Evolutionary conservation across 2,329 filamentous ascomycete species (phyloP).

Genomic region (Achaetomium macrosporum): DNA sequence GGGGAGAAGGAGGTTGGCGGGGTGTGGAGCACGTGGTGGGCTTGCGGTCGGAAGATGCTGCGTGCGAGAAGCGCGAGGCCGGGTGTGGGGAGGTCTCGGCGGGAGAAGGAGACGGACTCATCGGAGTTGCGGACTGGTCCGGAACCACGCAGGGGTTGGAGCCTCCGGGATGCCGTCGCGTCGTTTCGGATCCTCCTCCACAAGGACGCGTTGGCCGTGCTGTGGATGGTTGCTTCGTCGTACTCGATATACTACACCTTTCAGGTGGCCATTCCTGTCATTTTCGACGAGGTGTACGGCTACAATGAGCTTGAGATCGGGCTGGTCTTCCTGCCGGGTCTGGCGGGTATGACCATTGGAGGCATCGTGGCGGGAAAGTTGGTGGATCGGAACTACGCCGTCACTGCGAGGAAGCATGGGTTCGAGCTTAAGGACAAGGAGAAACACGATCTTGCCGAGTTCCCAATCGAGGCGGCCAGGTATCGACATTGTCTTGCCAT

Average conservation of each 20-base stretch:
- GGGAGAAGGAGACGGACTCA: background rate
- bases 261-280: conserved; percentile 45
- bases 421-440: conserved; percentile 27
- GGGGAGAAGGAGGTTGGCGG: conserved; percentile 33
- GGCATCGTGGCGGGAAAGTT: conserved; percentile 45
- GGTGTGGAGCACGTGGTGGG: conserved; percentile 3
- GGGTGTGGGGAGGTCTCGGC: too few species aligned
- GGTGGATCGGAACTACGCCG: conserved; percentile 59
- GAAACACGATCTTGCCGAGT: conserved; percentile 35
- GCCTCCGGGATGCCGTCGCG: conserved; percentile 45
- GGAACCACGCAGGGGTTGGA: conserved; percentile 27
- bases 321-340: conserved; percentile 9
- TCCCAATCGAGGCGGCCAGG: conserved; percentile 45
- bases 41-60: background rate
- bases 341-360: conserved; percentile 14
- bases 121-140: background rate
- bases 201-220: conserved; percentile 46
- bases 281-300: conserved; percentile 41
- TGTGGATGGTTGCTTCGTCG: conserved; percentile 33
- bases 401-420: conserved; percentile 50
- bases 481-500: conserved; percentile 46
- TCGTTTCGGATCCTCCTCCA: conserved; percentile 46
- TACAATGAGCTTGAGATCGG: conserved; percentile 33
- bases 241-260: conserved; percentile 47
- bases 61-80: background rate